Conservation (phyloP, 768 basidiomycete genomes). For the Lactarius psammicola region DNA sequence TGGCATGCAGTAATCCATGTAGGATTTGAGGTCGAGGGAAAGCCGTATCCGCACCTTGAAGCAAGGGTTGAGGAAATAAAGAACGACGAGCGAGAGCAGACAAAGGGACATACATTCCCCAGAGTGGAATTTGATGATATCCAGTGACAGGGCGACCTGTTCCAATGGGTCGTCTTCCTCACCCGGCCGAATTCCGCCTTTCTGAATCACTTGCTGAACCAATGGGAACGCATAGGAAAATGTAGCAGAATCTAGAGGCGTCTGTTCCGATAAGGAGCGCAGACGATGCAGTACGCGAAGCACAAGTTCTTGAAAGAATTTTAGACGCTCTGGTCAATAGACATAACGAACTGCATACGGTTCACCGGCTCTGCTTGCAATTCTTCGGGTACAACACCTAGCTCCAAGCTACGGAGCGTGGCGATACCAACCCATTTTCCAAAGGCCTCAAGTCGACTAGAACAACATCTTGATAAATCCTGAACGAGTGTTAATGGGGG, state of each 20-base stretch:
- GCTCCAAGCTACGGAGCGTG: constrained; percentile 68
- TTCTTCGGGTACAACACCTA: constrained; percentile 67
- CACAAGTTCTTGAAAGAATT: constrained; percentile 56
- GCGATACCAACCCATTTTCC: constrained; percentile 79
- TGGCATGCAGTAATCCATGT: constrained; percentile 64
- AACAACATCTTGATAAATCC: constrained; percentile 69
- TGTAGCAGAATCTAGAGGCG: constrained; percentile 80
- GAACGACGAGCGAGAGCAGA: neutral
- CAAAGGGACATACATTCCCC: constrained; percentile 61
- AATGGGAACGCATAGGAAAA: constrained; percentile 82
- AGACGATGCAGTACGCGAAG: constrained; percentile 84
- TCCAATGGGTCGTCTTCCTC: constrained; percentile 76
- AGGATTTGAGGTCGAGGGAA: constrained; percentile 78
- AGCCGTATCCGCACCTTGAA: constrained; percentile 59
- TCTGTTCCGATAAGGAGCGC: constrained; percentile 74
- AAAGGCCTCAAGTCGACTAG: constrained; percentile 68
- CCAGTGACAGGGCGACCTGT: constrained; percentile 73
- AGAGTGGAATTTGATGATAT: constrained; percentile 68
- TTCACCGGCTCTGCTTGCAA: constrained; percentile 68
- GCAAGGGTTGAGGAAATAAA: constrained; percentile 12
- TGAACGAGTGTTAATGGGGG: constrained; percentile 33
- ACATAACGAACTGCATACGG: constrained; percentile 40
- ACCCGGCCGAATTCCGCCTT: constrained; percentile 63
- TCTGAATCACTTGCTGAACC: constrained; percentile 60
- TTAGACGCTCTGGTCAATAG: neutral